phyloP scores from a whole-genome alignment of 306 rosid species.

The Canavalia gladiata region DNA sequence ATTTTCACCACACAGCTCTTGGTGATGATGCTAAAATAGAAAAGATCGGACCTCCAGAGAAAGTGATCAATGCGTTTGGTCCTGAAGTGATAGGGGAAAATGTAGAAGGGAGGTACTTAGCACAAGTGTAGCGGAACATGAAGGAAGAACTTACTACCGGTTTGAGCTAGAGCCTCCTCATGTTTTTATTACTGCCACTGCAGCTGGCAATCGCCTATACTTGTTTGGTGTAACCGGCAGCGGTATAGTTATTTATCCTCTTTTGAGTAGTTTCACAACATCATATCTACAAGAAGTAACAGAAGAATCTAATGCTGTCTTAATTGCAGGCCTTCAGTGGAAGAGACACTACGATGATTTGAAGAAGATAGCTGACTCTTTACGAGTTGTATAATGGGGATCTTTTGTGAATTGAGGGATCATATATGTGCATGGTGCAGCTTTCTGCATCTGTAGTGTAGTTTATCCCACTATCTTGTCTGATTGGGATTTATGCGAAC shows the following conservation, averaged over 20 bases:
- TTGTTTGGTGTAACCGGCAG: constrained; percentile 82
- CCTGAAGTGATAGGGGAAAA: constrained; percentile 96
- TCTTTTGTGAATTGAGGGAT: constrained; percentile 42
- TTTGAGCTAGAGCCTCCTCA: constrained; percentile 98
- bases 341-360: constrained; percentile 86
- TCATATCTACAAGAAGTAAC: constrained; percentile 1
- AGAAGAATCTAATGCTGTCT: constrained; percentile 17
- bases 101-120: constrained; percentile 90
- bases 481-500: constrained; percentile 39
- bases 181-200: constrained; percentile 86
- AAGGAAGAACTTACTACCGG: constrained; percentile 92
- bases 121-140: constrained; percentile 66
- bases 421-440: constrained; percentile 15
- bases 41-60: constrained; percentile 87
- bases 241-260: constrained; percentile 59
- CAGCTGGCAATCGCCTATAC: constrained; percentile 97
- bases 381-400: constrained; percentile 69
- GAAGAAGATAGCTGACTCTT: constrained; percentile 78
- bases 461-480: constrained; percentile 30
- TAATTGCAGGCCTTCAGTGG: constrained; percentile 95
- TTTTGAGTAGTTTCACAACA: constrained; percentile 22
- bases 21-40: constrained; percentile 89
- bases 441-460: constrained; percentile 34
- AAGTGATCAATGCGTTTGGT: constrained; percentile 90
- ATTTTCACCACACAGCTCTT: constrained; percentile 60